Conservation (phyloP, 192 early-diverging fungal species). For the Thoreauomyces humboldtii region DNA sequence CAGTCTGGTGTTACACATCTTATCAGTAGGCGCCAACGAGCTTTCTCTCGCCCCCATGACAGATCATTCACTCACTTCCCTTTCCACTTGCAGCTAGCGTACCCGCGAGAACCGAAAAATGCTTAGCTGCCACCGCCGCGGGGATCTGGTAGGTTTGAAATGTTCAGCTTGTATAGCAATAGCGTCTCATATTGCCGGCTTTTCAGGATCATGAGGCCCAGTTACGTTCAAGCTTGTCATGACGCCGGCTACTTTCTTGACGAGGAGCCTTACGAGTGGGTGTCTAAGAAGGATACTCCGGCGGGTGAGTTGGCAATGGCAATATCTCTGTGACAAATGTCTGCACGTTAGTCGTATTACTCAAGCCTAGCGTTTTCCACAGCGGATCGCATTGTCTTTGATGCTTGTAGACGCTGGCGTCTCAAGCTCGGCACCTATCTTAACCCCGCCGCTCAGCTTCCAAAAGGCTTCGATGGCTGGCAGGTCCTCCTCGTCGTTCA, state of each 20-base stretch:
- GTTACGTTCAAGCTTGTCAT: conserved; percentile 35
- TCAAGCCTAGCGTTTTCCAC: too few relatives aligned
- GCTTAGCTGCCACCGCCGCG: conserved; percentile 32
- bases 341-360: too few relatives aligned
- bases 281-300: neutral
- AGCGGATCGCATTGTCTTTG: too few relatives aligned
- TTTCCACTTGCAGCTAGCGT: neutral
- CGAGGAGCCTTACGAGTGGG: conserved; percentile 46
- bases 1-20: conserved; percentile 41
- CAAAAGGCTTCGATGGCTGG: conserved; percentile 26
- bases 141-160: conserved; percentile 37
- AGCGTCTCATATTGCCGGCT: too few relatives aligned
- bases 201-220: conserved; percentile 31
- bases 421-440: conserved; percentile 32
- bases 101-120: conserved; percentile 44
- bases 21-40: conserved; percentile 24
- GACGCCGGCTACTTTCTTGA: conserved; percentile 35
- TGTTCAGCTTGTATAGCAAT: too few relatives aligned
- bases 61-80: too few relatives aligned
- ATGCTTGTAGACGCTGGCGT: conserved; percentile 34
- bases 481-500: conserved; percentile 33
- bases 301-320: neutral
- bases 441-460: neutral
- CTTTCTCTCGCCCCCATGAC: too few relatives aligned
- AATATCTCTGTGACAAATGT: too few relatives aligned